Percentiles rank a stretch among this genome's conserved stretches.
Conservation (phyloP, 768 basidiomycete genomes). For the Russula foetens region DNA sequence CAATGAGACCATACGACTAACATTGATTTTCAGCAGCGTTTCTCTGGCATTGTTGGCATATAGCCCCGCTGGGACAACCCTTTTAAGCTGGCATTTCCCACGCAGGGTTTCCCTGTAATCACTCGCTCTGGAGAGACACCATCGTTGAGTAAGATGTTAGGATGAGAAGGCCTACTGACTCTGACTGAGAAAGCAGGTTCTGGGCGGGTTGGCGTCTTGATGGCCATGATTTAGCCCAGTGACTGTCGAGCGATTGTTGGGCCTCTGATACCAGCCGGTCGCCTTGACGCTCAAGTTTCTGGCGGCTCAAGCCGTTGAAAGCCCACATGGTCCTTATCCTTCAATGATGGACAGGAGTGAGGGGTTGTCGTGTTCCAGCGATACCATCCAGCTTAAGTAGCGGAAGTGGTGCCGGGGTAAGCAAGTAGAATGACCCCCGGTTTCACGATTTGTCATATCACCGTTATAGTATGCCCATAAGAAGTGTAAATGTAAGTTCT, state of each 20-base stretch:
- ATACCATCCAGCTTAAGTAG: too few species aligned
- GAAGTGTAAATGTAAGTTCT: too few species aligned
- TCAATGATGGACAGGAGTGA: not conserved
- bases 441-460: too few species aligned
- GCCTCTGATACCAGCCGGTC: not conserved
- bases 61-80: not conserved
- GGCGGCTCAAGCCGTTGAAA: not conserved
- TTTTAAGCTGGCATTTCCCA: not conserved
- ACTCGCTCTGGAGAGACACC: not conserved
- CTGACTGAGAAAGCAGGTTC: not conserved
- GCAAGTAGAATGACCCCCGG: too few species aligned
- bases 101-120: not conserved
- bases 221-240: not conserved
- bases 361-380: not conserved
- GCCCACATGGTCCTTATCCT: not conserved
- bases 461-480: too few species aligned
- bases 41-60: not conserved
- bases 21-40: not conserved
- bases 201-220: not conserved
- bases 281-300: not conserved
- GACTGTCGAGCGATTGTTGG: not conserved
- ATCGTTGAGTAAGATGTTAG: too few species aligned
- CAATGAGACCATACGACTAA: not conserved
- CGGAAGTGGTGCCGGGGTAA: too few species aligned
- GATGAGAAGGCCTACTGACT: not conserved